Conservation (phyloP, 2,329 filamentous ascomycete genomes). For the Samsoniella hepiali region DNA sequence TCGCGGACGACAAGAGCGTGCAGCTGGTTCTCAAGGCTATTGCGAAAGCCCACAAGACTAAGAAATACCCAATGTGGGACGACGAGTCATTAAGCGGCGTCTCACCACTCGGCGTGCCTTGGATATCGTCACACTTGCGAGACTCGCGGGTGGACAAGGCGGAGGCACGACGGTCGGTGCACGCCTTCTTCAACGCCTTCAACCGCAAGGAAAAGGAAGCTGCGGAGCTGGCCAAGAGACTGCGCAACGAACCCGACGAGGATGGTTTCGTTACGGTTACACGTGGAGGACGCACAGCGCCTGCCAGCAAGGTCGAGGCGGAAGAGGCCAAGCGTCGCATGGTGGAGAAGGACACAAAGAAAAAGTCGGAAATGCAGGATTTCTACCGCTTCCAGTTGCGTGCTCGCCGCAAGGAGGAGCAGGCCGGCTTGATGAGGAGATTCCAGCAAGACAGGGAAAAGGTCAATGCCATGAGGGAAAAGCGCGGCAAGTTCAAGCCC, state of each 20-base stretch:
- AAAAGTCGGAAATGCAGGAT: constrained; percentile 62
- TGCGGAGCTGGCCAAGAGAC: constrained; percentile 57
- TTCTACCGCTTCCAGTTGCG: constrained; percentile 84
- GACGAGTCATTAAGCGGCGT: constrained; percentile 55
- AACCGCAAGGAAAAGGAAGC: constrained; percentile 65
- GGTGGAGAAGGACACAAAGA: constrained; percentile 61
- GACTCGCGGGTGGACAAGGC: constrained; percentile 67
- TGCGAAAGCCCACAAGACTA: constrained; percentile 57
- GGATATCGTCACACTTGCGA: constrained; percentile 63
- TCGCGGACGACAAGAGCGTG: constrained; percentile 79
- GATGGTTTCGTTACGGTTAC: constrained; percentile 95
- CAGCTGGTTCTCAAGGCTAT: constrained; percentile 74
- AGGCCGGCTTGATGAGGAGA: constrained; percentile 62
- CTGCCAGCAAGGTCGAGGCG: constrained; percentile 69
- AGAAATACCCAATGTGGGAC: constrained; percentile 66
- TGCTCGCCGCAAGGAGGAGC: constrained; percentile 73
- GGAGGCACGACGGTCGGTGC: constrained; percentile 68
- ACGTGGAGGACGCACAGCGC: constrained; percentile 69
- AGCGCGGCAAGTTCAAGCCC: constrained; percentile 59
- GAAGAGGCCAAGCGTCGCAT: constrained; percentile 57
- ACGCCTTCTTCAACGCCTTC: constrained; percentile 84
- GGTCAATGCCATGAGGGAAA: constrained; percentile 67
- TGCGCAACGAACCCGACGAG: constrained; percentile 80
- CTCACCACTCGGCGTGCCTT: constrained; percentile 54
- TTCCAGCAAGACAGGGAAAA: constrained; percentile 75